Conservation (phyloP, 495 filamentous ascomycete species). For the Chaetomium cochliodes region DNA sequence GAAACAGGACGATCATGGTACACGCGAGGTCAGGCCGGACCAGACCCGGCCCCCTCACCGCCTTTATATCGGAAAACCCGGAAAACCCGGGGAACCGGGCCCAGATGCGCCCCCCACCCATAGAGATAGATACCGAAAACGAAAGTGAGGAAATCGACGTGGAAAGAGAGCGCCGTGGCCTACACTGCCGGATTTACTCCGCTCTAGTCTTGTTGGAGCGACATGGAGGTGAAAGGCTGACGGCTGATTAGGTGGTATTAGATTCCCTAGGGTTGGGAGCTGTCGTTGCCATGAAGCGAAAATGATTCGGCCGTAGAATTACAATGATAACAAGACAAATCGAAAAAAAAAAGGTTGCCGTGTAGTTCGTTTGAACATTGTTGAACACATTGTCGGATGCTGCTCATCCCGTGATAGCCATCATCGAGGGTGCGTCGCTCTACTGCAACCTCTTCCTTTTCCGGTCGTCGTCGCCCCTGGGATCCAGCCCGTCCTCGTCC, state of each 20-base stretch:
- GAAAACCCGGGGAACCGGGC: background rate
- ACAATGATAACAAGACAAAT: slow-evolving; percentile 6
- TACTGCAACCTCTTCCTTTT: slow-evolving; percentile 72
- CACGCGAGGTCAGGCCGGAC: background rate
- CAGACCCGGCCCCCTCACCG: background rate
- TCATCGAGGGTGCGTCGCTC: background rate
- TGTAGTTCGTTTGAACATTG: background rate
- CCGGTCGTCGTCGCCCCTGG: slow-evolving; percentile 58
- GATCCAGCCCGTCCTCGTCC: slow-evolving; percentile 46
- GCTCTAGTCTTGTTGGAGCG: background rate
- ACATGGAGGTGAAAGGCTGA: background rate
- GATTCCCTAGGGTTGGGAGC: background rate
- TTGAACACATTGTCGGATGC: background rate
- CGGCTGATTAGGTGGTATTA: background rate
- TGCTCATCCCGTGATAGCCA: too few species aligned
- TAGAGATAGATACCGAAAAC: background rate
- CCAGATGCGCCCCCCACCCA: background rate
- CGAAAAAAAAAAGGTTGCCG: background rate
- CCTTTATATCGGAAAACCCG: background rate
- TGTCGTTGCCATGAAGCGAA: background rate
- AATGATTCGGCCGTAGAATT: background rate
- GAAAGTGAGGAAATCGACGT: background rate
- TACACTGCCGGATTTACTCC: background rate
- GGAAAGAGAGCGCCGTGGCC: background rate
- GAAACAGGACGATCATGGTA: background rate